Evolutionary conservation across 2,329 filamentous ascomycete species (phyloP), one percentile per base, ranked within the genome.

Genomic region (Cercospora janseana): DNA sequence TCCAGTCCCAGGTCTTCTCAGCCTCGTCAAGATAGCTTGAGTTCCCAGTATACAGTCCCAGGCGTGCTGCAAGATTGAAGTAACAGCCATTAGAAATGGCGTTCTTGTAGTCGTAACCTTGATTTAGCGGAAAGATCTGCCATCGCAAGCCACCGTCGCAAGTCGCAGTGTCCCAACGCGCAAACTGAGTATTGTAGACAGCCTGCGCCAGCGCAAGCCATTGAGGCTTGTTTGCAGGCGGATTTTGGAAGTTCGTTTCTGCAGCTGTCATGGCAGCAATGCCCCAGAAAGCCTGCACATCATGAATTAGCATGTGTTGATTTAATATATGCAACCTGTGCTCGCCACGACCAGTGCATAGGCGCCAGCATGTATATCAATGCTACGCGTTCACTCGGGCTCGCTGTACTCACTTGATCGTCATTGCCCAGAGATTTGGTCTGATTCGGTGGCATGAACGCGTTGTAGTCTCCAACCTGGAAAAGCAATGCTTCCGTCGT

Each of bases 21-120:
- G 79, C 79, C 83, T 83, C 87, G 61, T 87, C 78, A 71, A 74
- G 55, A 58, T 86, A 87, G 0, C 77, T 83, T 48, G 54, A 9
- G 48, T 69, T 72, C 8, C 63, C 60, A 9, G 70, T 72, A 52
- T 72, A 72, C 26, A 63, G 62, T 2, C 61, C 69, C 10, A 72
- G 59, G 24, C 70, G 61, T 12, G 76, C 70, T 4, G 72, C 73
- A n/a, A 79, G 60, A 53, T 78, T 72, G 66, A 79, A 78, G 62
- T 77, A 76, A 42, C 73, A 71, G 21, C 74, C 76, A 53, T 79
- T 78, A 10, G 75, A 75, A 46, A 79, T 77, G 28, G 72, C 70
- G 61, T 76, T 77, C 55, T 65, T 65, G 59, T 65, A 75, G 50
- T 75, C 68, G 59, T 73, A 79, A 4, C 76, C 76, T 31, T 69